phyloP scores from a whole-genome alignment of 352 stramenopile genomes.

The Thraustotheca clavata region DNA sequence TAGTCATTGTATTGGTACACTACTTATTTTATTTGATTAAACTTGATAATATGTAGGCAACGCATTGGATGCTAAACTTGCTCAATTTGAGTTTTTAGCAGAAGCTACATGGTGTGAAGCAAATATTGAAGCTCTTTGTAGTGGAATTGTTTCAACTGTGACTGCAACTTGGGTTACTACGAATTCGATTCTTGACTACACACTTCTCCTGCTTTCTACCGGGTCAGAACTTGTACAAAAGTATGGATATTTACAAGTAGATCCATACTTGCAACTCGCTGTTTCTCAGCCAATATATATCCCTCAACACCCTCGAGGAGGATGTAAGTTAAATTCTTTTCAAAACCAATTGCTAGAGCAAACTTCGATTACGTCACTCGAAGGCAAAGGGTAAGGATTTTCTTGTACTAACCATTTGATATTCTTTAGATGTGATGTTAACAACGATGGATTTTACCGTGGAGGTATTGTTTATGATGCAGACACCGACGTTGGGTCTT shows the following conservation, averaged over 20 bases:
- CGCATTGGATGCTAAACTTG: slow-evolving; percentile 29
- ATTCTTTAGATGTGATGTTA: slow-evolving; percentile 8
- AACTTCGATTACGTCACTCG: background rate
- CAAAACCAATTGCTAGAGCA: slow-evolving; percentile 32
- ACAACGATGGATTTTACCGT: slow-evolving; percentile 21
- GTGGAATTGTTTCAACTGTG: background rate
- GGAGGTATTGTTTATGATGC: slow-evolving; percentile 45
- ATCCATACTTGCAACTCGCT: slow-evolving; percentile 26
- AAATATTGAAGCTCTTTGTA: slow-evolving; percentile 26
- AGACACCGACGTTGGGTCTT: slow-evolving; percentile 54
- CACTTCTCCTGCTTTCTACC: slow-evolving; percentile 34
- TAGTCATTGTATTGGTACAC: slow-evolving; percentile 45
- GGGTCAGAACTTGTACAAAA: background rate
- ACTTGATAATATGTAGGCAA: slow-evolving; percentile 13
- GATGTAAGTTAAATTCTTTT: slow-evolving; percentile 47
- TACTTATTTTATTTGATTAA: background rate
- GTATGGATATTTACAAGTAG: slow-evolving; percentile 48
- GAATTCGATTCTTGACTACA: slow-evolving; percentile 45
- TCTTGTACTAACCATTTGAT: slow-evolving; percentile 24
- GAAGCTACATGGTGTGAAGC: slow-evolving; percentile 23
- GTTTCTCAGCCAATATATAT: slow-evolving; percentile 51
- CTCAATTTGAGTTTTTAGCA: slow-evolving; percentile 57
- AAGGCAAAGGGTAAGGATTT: background rate
- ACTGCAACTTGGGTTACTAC: slow-evolving; percentile 23
- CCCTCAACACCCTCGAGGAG: slow-evolving; percentile 50